phyloP scores from a whole-genome alignment of 345 rosid species.

The Salix brachista region DNA sequence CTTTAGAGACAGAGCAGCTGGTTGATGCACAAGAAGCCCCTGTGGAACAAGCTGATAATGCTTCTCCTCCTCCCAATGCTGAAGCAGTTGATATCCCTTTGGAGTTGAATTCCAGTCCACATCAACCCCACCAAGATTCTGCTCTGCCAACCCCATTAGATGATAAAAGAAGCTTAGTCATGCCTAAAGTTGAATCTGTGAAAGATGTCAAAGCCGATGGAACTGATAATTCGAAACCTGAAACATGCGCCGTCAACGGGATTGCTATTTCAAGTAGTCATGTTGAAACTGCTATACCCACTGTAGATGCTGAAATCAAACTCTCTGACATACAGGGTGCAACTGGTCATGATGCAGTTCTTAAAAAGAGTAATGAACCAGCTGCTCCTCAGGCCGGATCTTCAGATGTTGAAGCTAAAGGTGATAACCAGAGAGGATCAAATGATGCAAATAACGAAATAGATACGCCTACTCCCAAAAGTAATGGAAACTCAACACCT shows the following conservation, averaged over 20 bases:
- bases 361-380: conserved; percentile 17
- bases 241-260: conserved; percentile 20
- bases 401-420: conserved; percentile 34
- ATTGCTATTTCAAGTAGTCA: conserved; percentile 15
- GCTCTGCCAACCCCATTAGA: conserved; percentile 22
- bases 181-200: conserved; percentile 25
- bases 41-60: conserved; percentile 8
- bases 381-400: conserved; percentile 29
- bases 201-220: conserved; percentile 22
- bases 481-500: conserved; percentile 34
- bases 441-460: conserved; percentile 29
- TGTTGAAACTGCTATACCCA: conserved; percentile 21
- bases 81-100: conserved; percentile 19
- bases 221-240: conserved; percentile 13
- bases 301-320: conserved; percentile 20
- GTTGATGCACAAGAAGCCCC: neutral
- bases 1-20: neutral
- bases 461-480: conserved; percentile 20
- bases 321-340: conserved; percentile 22
- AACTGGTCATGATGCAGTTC: conserved; percentile 23
- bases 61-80: conserved; percentile 15
- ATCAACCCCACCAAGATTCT: conserved; percentile 11
- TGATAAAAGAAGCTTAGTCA: conserved; percentile 12
- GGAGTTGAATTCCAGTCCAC: conserved; percentile 15
- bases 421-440: conserved; percentile 24